These are phyloP conservation scores for Potentilla sterilis DNA, from an alignment of 306 rosid species.

Conservation along the genomic window DNA sequence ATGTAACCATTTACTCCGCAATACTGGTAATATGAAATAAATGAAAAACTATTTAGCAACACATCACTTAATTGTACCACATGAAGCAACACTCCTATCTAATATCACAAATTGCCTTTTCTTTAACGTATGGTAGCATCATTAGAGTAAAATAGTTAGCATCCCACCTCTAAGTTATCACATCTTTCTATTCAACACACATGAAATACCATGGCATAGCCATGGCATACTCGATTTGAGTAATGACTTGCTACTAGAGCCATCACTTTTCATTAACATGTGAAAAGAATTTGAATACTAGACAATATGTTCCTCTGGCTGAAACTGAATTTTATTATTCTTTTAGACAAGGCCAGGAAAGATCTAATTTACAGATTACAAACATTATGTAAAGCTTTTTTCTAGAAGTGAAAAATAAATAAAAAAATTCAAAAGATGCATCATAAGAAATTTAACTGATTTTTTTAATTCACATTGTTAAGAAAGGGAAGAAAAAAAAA, in stretches of 20 bases:
- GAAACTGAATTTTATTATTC: neutral
- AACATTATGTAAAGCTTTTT: neutral
- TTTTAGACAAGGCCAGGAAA: neutral
- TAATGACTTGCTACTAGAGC: neutral
- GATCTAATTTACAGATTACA: neutral
- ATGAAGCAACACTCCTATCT: neutral
- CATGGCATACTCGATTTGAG: neutral
- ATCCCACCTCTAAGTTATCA: neutral
- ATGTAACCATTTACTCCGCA: conserved; percentile 1
- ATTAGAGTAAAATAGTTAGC: neutral
- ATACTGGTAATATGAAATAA: neutral
- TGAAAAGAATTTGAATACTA: neutral
- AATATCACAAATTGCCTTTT: neutral
- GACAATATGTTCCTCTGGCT: neutral
- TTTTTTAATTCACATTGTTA: neutral
- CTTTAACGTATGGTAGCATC: neutral
- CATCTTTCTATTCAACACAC: neutral
- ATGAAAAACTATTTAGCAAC: neutral
- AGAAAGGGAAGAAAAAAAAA: too few relatives aligned
- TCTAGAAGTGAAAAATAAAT: neutral
- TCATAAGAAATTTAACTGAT: neutral
- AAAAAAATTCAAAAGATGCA: neutral
- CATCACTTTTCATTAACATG: neutral
- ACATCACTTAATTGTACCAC: neutral
- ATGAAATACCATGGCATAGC: neutral